phyloP scores from a whole-genome alignment of 129 eudicot species.

The Flaveria sonorensis region DNA sequence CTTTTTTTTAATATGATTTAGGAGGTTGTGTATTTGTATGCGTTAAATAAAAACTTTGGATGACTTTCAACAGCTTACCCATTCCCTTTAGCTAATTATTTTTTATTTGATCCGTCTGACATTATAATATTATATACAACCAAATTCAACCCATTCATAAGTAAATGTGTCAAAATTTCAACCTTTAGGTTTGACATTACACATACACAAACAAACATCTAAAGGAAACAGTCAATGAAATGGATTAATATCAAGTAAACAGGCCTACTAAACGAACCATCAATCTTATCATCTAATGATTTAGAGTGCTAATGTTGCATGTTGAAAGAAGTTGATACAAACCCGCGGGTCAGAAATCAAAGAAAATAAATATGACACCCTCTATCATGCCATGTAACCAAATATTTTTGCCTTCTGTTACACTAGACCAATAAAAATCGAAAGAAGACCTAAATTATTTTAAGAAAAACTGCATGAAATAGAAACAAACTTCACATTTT shows the following conservation, averaged over 20 bases:
- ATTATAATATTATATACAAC: too few species aligned
- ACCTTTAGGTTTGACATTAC: neutral
- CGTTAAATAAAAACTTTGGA: neutral
- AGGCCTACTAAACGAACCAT: neutral
- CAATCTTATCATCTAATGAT: slow-evolving; percentile 9
- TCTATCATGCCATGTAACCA: too few species aligned
- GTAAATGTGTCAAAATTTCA: neutral
- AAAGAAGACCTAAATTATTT: neutral
- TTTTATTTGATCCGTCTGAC: too few species aligned
- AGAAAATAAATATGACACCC: too few species aligned
- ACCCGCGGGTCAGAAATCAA: too few species aligned
- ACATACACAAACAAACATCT: neutral
- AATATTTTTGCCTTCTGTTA: too few species aligned
- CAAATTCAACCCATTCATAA: too few species aligned
- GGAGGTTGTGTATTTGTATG: too few species aligned
- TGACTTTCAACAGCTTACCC: neutral
- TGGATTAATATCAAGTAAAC: neutral
- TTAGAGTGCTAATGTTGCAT: too few species aligned
- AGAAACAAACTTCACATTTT: neutral
- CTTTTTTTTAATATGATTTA: too few species aligned
- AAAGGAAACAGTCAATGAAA: neutral
- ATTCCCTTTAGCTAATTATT: slow-evolving; percentile 3
- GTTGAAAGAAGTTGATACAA: too few species aligned
- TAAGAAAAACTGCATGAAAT: neutral
- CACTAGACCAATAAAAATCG: neutral